Evolutionary conservation across 768 basidiomycete species (phyloP).

Genomic region (Lactifluus echinatus): DNA sequence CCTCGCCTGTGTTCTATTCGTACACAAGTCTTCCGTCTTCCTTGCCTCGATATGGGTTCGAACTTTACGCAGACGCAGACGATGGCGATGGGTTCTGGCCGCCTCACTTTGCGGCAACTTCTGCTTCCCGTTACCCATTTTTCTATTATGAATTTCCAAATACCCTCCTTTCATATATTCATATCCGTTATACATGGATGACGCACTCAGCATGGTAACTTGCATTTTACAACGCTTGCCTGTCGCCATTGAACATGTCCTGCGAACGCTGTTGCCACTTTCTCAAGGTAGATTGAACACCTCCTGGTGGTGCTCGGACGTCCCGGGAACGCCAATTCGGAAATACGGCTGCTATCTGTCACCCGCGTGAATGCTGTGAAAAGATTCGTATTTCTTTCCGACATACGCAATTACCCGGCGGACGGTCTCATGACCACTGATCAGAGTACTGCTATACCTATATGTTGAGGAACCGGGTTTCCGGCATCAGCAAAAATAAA

Average conservation of each 20-base stretch:
- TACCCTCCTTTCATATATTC: neutral
- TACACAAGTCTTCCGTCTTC: neutral
- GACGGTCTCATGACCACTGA: constrained; percentile 7
- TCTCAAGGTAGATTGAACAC: neutral
- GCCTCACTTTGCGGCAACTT: neutral
- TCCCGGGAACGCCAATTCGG: neutral
- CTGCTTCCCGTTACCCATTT: constrained; percentile 4
- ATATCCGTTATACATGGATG: constrained; percentile 8
- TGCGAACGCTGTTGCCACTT: constrained; percentile 2
- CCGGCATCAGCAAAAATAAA: neutral
- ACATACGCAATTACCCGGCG: neutral
- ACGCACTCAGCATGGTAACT: neutral
- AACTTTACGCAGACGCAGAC: neutral
- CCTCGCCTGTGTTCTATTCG: neutral
- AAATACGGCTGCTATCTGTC: neutral
- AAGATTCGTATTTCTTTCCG: neutral
- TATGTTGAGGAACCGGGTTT: neutral
- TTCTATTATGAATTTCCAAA: constrained; percentile 7
- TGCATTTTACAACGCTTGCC: constrained; percentile 4
- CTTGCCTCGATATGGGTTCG: constrained; percentile 9
- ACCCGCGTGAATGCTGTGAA: neutral
- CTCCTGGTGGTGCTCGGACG: neutral
- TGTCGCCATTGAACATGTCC: constrained; percentile 1
- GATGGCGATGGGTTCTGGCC: neutral
- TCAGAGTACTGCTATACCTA: constrained; percentile 3